phyloP scores from a whole-genome alignment of 768 basidiomycete genomes.

The Boletus huronensis region DNA sequence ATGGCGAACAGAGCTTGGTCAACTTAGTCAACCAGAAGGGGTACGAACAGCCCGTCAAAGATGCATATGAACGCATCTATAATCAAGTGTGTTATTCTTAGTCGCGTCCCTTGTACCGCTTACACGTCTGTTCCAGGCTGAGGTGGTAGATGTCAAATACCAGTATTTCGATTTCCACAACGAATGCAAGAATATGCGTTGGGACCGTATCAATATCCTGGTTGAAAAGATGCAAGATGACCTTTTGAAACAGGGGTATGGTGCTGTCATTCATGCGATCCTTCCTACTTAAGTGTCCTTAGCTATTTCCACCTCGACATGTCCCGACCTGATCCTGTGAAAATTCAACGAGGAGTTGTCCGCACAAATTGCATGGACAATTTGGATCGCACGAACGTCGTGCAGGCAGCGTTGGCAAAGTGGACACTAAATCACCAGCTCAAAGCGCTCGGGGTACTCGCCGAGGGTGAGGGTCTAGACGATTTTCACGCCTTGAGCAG shows the following conservation, averaged over 20 bases:
- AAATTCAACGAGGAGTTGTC: constrained; percentile 70
- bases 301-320: constrained; percentile 79
- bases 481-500: constrained; percentile 75
- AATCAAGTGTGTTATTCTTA: constrained; percentile 44
- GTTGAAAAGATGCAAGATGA: constrained; percentile 74
- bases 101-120: background rate
- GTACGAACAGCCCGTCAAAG: constrained; percentile 90
- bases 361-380: constrained; percentile 99
- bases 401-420: constrained; percentile 87
- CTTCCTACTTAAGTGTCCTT: constrained; percentile 5
- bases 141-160: constrained; percentile 72
- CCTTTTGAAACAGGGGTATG: constrained; percentile 62
- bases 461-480: constrained; percentile 69
- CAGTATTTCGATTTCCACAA: constrained; percentile 97
- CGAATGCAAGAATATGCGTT: constrained; percentile 92
- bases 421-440: constrained; percentile 81
- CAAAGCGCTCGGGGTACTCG: constrained; percentile 65
- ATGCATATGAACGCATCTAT: constrained; percentile 83
- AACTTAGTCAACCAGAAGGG: constrained; percentile 95
- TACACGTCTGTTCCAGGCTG: constrained; percentile 39
- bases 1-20: constrained; percentile 77
- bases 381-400: constrained; percentile 94
- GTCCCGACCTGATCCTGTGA: constrained; percentile 42
- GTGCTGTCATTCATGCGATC: background rate
- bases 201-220: constrained; percentile 85